Conservation (phyloP, 164 flowering plant genomes). For the Vitis cinerea region DNA sequence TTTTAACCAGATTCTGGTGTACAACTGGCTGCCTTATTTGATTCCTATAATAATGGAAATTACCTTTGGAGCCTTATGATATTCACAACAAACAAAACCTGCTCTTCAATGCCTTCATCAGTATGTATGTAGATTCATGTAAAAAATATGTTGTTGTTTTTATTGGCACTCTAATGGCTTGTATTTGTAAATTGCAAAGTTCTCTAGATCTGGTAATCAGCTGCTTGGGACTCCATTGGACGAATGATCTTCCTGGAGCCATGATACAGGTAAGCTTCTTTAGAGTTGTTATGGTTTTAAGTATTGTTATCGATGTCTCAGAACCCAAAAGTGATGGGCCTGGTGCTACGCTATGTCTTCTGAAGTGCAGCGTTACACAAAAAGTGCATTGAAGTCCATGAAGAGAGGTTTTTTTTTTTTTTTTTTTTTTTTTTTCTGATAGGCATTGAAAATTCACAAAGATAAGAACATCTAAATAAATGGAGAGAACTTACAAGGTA, state of each 20-base stretch:
- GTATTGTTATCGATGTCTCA: neutral
- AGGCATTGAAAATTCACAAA: neutral
- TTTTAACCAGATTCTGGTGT: no score
- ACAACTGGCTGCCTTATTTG: no score
- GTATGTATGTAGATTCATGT: no score
- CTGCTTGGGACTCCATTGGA: slow-evolving; percentile 98
- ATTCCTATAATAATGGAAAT: no score
- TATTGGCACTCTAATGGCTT: neutral
- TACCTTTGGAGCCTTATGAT: no score
- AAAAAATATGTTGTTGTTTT: neutral
- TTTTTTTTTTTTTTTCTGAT: no score
- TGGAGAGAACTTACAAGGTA: neutral
- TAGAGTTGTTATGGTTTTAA: neutral
- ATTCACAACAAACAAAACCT: no score
- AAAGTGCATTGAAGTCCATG: neutral
- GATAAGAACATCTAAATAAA: neutral
- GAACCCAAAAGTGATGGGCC: neutral
- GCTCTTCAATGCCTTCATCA: no score
- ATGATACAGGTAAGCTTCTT: slow-evolving; percentile 76
- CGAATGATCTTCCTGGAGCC: slow-evolving; percentile 98
- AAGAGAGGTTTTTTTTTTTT: neutral
- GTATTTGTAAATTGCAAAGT: slow-evolving; percentile 31
- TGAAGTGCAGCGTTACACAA: neutral
- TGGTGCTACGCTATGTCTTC: neutral
- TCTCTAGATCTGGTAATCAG: slow-evolving; percentile 88